phyloP scores from a whole-genome alignment of 2,329 filamentous ascomycete species.

The Neofusicoccum sp. region DNA sequence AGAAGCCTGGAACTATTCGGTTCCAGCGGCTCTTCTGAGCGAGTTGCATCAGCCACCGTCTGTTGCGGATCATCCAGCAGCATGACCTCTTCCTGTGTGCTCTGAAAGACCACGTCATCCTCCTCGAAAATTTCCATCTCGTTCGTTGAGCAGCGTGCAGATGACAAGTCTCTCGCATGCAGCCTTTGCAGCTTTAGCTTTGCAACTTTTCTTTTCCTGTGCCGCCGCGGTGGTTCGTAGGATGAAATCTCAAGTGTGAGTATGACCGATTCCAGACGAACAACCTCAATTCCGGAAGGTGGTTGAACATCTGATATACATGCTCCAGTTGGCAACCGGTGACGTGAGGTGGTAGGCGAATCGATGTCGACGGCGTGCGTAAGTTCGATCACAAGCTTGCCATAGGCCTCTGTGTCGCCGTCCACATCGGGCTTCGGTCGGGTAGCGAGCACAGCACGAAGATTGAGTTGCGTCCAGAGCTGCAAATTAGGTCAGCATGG shows the following conservation, averaged over 20 bases:
- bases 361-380: constrained; percentile 23
- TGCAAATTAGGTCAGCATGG: constrained; percentile 23
- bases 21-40: not conserved
- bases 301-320: constrained; percentile 34
- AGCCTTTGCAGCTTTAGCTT: not conserved
- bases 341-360: constrained; percentile 22
- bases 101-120: not conserved
- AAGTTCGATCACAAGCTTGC: constrained; percentile 29
- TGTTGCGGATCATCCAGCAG: not conserved
- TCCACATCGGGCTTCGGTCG: not conserved
- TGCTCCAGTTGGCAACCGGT: constrained; percentile 31
- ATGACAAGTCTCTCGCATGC: not conserved
- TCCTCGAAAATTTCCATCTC: not conserved
- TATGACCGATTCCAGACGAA: constrained; percentile 33
- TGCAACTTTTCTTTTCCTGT: not conserved
- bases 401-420: not conserved
- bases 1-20: not conserved
- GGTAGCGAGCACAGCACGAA: constrained; percentile 29
- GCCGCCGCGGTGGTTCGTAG: not conserved
- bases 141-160: not conserved
- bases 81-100: not conserved
- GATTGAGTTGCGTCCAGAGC: constrained; percentile 40
- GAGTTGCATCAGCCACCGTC: constrained; percentile 6
- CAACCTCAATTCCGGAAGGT: constrained; percentile 30
- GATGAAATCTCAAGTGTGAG: constrained; percentile 29